These are phyloP conservation scores for Geotrichum reessii DNA, from an alignment of 1,139 yeast genomes.

Conservation along the genomic window DNA sequence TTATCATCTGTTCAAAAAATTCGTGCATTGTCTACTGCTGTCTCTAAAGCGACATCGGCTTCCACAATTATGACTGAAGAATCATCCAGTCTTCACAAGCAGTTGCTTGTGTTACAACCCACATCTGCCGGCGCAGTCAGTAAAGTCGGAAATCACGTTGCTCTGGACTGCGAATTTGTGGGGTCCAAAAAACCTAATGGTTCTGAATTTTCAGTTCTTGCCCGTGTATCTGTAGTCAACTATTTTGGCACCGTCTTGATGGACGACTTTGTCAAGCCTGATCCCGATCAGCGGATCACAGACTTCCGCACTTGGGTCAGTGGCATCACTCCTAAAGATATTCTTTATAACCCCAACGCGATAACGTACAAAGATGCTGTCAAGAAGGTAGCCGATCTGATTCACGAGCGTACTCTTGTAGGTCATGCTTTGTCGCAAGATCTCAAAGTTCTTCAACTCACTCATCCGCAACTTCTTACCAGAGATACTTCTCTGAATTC, in stretches of 20 bases:
- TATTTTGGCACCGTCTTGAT: constrained; percentile 65
- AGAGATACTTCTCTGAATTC: constrained; percentile 70
- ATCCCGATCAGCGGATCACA: constrained; percentile 66
- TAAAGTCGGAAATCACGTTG: constrained; percentile 58
- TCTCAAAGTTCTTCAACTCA: constrained; percentile 56
- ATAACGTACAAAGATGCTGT: constrained; percentile 64
- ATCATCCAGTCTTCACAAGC: constrained; percentile 1
- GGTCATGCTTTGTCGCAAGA: constrained; percentile 88
- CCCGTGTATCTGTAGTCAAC: constrained; percentile 82
- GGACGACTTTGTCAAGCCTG: constrained; percentile 58
- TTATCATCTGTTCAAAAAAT: background rate
- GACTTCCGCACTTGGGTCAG: constrained; percentile 96
- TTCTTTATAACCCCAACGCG: constrained; percentile 38
- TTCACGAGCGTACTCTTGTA: constrained; percentile 47
- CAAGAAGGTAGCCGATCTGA: constrained; percentile 46
- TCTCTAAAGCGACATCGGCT: background rate
- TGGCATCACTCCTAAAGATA: constrained; percentile 57
- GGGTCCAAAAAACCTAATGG: constrained; percentile 41
- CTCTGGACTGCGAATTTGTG: constrained; percentile 92
- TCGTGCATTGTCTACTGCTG: background rate
- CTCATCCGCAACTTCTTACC: constrained; percentile 58
- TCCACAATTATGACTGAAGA: background rate
- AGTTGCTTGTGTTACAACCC: constrained; percentile 17
- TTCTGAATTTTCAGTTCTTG: constrained; percentile 59
- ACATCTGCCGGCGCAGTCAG: constrained; percentile 15